These are phyloP conservation scores for Limonium bicolor DNA, from an alignment of 148 eudicot species.

Conservation along the genomic window DNA sequence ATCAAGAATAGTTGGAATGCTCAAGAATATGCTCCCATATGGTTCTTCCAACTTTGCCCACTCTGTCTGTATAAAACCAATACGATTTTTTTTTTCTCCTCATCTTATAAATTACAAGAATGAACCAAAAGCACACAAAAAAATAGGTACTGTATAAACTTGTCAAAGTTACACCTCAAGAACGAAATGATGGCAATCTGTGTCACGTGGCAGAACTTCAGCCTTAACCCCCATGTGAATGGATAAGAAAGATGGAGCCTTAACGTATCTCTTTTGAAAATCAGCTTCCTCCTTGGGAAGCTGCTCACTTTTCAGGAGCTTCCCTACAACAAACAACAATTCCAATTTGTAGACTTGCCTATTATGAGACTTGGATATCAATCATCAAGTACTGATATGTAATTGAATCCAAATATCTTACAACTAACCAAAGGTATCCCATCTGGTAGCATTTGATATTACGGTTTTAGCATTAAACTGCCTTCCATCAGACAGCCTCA, in stretches of 20 bases:
- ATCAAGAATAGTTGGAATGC: slow-evolving; percentile 96
- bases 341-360: not conserved
- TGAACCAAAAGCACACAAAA: not conserved
- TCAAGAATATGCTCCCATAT: slow-evolving; percentile 93
- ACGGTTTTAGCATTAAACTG: slow-evolving; percentile 66
- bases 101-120: not conserved
- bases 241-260: slow-evolving; percentile 96
- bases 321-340: slow-evolving; percentile 31
- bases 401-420: not conserved
- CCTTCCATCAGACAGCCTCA: slow-evolving; percentile 76
- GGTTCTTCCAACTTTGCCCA: slow-evolving; percentile 67
- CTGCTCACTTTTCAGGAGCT: slow-evolving; percentile 59
- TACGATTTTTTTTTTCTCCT: not conserved
- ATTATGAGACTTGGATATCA: too few relatives aligned
- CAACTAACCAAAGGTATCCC: slow-evolving; percentile 94
- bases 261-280: slow-evolving; percentile 75
- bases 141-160: not conserved
- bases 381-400: too few relatives aligned
- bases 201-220: slow-evolving; percentile 69
- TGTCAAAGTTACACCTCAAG: slow-evolving; percentile 59
- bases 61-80: slow-evolving; percentile 35
- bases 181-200: slow-evolving; percentile 95
- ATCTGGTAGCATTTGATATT: slow-evolving; percentile 94
- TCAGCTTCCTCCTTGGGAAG: slow-evolving; percentile 78
- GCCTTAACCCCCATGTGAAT: slow-evolving; percentile 94